These are phyloP conservation scores for Capsicum rhomboideum DNA, from an alignment of 257 asterid species.

Conservation along the genomic window DNA sequence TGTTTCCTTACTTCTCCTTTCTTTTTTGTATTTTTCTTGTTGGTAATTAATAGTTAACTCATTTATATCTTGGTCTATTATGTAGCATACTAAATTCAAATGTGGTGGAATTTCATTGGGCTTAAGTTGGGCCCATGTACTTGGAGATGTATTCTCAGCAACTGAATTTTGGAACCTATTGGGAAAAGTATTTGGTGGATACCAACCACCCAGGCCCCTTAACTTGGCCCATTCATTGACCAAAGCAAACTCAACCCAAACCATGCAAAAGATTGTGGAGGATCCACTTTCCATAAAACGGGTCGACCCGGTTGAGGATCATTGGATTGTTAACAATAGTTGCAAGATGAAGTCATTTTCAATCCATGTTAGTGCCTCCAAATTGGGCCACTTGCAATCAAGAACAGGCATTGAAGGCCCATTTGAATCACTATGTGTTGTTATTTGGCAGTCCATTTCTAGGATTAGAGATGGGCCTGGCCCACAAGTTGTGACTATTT, in stretches of 20 bases:
- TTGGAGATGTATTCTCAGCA: conserved; percentile 67
- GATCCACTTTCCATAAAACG: conserved; percentile 55
- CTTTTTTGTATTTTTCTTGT: not conserved
- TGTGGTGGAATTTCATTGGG: conserved; percentile 86
- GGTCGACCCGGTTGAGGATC: conserved; percentile 69
- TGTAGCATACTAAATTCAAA: conserved; percentile 59
- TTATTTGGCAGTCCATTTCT: conserved; percentile 60
- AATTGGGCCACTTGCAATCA: conserved; percentile 32
- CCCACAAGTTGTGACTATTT: conserved; percentile 51
- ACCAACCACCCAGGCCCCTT: conserved; percentile 15
- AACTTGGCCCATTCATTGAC: conserved; percentile 19
- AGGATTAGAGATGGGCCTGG: conserved; percentile 32
- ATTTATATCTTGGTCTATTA: not conserved
- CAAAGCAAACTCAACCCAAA: not conserved
- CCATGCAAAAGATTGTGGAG: not conserved
- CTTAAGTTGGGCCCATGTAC: conserved; percentile 85
- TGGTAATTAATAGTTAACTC: not conserved
- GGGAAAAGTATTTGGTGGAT: conserved; percentile 25
- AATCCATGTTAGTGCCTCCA: conserved; percentile 29
- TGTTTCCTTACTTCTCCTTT: not conserved
- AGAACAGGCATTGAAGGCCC: conserved; percentile 18
- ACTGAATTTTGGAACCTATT: conserved; percentile 46
- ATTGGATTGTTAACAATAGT: conserved; percentile 38
- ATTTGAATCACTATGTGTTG: conserved; percentile 58
- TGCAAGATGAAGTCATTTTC: conserved; percentile 50